Conservation (phyloP, 164 flowering plant genomes). For the Macadamia integrifolia region DNA sequence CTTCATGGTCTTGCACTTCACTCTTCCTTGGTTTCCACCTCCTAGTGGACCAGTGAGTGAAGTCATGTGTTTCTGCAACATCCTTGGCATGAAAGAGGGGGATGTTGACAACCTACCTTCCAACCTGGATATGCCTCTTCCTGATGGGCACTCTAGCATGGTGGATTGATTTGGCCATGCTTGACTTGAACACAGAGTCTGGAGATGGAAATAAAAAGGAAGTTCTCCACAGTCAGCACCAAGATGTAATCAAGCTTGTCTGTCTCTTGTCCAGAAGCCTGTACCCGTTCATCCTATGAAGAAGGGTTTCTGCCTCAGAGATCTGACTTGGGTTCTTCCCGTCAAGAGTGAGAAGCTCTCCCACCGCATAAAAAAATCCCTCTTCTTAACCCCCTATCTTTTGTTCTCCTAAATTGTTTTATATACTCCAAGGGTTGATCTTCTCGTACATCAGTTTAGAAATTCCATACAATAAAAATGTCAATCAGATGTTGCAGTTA, state of each 20-base stretch:
- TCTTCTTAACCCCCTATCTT: too few relatives aligned
- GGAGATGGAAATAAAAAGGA: slow-evolving; percentile 41
- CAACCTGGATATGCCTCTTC: slow-evolving; percentile 41
- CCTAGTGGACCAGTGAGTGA: too few relatives aligned
- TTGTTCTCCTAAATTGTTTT: too few relatives aligned
- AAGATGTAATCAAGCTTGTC: slow-evolving; percentile 46
- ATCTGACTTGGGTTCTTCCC: slow-evolving; percentile 37
- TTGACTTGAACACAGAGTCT: slow-evolving; percentile 39
- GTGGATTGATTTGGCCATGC: slow-evolving; percentile 42
- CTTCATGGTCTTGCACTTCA: too few relatives aligned
- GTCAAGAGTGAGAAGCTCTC: slow-evolving; percentile 32
- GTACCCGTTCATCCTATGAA: slow-evolving; percentile 34
- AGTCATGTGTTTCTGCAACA: too few relatives aligned
- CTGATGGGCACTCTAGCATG: slow-evolving; percentile 39
- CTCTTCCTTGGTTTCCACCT: too few relatives aligned
- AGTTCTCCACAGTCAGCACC: slow-evolving; percentile 42
- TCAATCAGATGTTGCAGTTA: too few relatives aligned
- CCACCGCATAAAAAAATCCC: slow-evolving; percentile 11
- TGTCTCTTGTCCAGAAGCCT: slow-evolving; percentile 40
- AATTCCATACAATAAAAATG: too few relatives aligned
- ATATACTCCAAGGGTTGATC: too few relatives aligned
- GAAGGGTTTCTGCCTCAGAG: slow-evolving; percentile 37
- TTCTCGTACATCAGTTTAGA: too few relatives aligned
- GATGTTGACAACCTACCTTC: too few relatives aligned
- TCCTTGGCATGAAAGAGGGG: too few relatives aligned